Base-by-base conservation (phyloP, 352 stramenopile species). In the Globisporangium perplexum region DNA sequence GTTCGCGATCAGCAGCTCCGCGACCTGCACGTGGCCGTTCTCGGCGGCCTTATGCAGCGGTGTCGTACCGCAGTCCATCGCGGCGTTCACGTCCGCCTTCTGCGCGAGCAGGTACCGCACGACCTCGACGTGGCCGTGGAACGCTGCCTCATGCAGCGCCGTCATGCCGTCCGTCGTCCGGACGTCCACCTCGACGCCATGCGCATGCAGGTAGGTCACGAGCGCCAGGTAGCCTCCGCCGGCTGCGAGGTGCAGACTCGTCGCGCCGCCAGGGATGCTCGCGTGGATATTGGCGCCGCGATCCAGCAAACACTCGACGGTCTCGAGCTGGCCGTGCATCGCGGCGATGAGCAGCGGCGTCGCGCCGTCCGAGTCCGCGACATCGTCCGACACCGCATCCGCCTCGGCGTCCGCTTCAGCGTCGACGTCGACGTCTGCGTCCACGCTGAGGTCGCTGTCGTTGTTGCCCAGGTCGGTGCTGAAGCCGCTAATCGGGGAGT, bases 291-390 rank as follows among this genome's bases (percentile, higher is more conserved):
- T 70, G 14, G 75, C 76, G 1, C 71, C 71, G 17, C 69, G 67
- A 46, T 62, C 43, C 24, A 80, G 30, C 26, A 88, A 59, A 53
- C 77, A 59, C 48, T 71, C 66, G 41, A 85, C 67, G 24, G 72
- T 80, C 58, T 85, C 71, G 24, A 83, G 57, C 56, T 88, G 76
- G 15, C 74, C 76, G 59, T 86, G 71, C 57, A 79, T 75, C 44
- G 65, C 68, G 26, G 75, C 75, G 55, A 86, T 68, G 51, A 83
- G 74, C 50, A 86, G 55, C 42, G 72, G 72, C 15, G 72, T 83
- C 28, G 72, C 69, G 30, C 75, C 75, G 26, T 80, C 69, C 18
- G 65, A 57, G 36, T 68, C 62, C 7, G 60, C 55, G 22, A 57
- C 47, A 23, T 49, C 47, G 47, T 49, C 47, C 23, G 51, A 50